phyloP scores from a whole-genome alignment of 225 moss, liverwort and hornwort species.

The Bryum argenteum region DNA sequence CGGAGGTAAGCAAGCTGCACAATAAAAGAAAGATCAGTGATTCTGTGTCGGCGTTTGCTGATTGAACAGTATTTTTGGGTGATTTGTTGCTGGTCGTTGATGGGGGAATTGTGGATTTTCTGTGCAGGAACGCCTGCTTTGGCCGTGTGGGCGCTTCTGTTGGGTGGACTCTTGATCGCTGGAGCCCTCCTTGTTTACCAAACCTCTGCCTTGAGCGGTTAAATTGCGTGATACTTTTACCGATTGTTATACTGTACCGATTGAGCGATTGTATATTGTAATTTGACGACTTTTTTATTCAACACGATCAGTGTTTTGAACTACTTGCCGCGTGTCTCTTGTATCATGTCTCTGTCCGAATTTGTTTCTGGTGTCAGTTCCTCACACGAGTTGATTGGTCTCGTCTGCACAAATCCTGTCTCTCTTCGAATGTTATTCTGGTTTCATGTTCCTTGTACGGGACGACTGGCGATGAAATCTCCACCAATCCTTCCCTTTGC shows the following conservation, averaged over 20 bases:
- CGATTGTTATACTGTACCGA: too few species aligned
- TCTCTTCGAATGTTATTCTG: too few species aligned
- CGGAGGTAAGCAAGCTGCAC: conserved; percentile 56
- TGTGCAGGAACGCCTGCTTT: conserved; percentile 61
- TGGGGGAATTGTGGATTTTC: background rate
- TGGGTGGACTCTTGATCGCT: conserved; percentile 61
- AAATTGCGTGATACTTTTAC: background rate
- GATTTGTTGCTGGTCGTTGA: background rate
- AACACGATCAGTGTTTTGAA: background rate
- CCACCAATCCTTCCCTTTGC: too few species aligned
- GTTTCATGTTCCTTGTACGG: too few species aligned
- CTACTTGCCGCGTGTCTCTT: background rate
- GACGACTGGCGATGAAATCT: too few species aligned
- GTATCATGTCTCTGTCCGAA: too few species aligned
- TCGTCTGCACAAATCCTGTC: too few species aligned
- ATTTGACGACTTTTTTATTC: background rate
- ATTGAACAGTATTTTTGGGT: background rate
- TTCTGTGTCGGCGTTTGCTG: too few species aligned
- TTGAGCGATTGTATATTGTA: conserved; percentile 25
- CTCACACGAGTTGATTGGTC: too few species aligned
- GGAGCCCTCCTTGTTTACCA: conserved; percentile 80
- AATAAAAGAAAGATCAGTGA: too few species aligned
- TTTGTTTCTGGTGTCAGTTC: too few species aligned
- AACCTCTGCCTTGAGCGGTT: conserved; percentile 69
- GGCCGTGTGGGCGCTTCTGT: conserved; percentile 67